Percentiles rank a stretch among this genome's conserved stretches.
Conservation (phyloP, 768 basidiomycete species). For the Lactarius deliciosus region DNA sequence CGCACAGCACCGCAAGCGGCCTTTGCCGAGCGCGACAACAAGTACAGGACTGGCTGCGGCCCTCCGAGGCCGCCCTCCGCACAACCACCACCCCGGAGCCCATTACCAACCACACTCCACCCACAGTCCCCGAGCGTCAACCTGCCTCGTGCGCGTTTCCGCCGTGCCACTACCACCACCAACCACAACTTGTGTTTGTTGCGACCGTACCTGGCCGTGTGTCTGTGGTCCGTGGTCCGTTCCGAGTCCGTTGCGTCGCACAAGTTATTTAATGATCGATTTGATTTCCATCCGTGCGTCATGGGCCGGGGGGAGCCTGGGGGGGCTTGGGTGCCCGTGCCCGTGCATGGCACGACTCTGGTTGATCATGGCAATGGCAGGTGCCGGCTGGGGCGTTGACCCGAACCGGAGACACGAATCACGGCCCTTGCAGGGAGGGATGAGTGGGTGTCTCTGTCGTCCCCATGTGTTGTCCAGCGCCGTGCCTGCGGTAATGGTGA, state of each 20-base stretch:
- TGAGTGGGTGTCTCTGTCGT: background rate
- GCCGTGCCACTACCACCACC: background rate
- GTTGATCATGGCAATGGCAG: background rate
- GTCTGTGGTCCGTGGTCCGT: background rate
- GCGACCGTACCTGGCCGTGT: background rate
- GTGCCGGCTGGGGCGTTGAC: background rate
- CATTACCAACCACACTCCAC: background rate
- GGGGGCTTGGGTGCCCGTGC: background rate
- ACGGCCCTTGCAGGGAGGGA: background rate
- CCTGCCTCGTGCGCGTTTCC: background rate
- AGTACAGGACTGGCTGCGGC: conserved; percentile 1
- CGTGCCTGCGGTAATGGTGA: background rate
- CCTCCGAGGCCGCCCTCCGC: background rate
- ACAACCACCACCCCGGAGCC: background rate
- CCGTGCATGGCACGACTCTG: background rate
- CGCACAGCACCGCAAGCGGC: background rate
- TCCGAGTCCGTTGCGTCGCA: background rate
- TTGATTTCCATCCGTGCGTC: too few relatives aligned
- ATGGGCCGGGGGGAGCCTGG: too few relatives aligned
- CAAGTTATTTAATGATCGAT: background rate
- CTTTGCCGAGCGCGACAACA: background rate
- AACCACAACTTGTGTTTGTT: background rate
- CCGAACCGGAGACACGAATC: background rate
- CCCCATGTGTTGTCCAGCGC: background rate
- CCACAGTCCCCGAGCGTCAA: background rate